phyloP scores from a whole-genome alignment of 257 asterid genomes.

The Petunia axillaris region DNA sequence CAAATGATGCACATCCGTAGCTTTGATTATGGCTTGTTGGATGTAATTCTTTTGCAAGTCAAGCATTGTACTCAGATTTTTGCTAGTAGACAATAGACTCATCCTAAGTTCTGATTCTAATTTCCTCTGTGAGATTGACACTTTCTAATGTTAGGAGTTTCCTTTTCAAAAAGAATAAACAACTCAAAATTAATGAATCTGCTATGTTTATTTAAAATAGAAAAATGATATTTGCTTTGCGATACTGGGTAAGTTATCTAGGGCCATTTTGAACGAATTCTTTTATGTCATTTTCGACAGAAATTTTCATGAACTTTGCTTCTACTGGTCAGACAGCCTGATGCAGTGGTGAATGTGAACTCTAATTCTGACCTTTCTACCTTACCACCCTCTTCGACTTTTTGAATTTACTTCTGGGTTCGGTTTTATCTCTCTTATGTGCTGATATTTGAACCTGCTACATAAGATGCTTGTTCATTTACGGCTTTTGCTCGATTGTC shows the following conservation, averaged over 20 bases:
- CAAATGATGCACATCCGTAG: background rate
- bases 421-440: background rate
- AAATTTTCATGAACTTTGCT: background rate
- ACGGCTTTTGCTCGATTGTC: background rate
- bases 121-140: background rate
- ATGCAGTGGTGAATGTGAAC: conserved; percentile 10
- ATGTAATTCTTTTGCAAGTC: background rate
- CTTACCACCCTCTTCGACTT: background rate
- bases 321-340: conserved; percentile 16
- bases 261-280: background rate
- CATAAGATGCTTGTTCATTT: background rate
- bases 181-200: background rate
- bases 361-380: background rate
- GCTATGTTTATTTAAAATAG: background rate
- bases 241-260: background rate
- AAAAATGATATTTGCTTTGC: background rate
- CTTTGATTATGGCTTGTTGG: background rate
- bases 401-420: background rate
- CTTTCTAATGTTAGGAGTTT: background rate
- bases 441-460: background rate
- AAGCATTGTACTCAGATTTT: background rate
- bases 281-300: background rate
- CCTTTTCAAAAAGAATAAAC: background rate
- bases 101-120: background rate
- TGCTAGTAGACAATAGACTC: background rate